These are phyloP conservation scores for Lactarius quietus DNA, from an alignment of 768 basidiomycete genomes.

Conservation along the genomic window DNA sequence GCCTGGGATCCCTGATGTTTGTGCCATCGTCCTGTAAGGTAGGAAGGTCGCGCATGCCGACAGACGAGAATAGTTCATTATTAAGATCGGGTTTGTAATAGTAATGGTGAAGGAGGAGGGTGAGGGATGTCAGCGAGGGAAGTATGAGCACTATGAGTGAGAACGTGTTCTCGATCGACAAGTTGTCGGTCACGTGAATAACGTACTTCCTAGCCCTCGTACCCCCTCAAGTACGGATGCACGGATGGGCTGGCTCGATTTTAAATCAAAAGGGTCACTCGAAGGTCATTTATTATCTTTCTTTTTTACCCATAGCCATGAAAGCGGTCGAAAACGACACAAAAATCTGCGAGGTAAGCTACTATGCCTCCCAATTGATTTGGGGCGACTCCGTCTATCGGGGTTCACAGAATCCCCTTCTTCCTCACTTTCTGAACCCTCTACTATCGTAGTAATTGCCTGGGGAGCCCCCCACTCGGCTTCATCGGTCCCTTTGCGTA, in stretches of 20 bases:
- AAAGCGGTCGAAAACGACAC: not conserved
- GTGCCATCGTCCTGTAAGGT: constrained; percentile 31
- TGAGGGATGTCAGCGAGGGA: constrained; percentile 32
- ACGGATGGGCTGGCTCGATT: no score
- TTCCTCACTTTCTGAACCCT: not conserved
- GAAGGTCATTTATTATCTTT: not conserved
- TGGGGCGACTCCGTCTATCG: not conserved
- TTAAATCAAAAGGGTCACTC: not conserved
- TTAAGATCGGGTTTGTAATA: constrained; percentile 11
- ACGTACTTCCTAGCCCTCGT: no score
- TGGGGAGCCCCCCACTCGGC: not conserved
- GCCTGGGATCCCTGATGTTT: constrained; percentile 13
- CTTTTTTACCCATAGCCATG: not conserved
- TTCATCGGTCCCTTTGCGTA: not conserved
- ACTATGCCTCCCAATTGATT: not conserved
- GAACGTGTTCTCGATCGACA: constrained; percentile 8
- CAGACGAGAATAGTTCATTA: constrained; percentile 32
- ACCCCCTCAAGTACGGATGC: no score
- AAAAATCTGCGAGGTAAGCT: not conserved
- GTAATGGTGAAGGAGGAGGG: constrained; percentile 19
- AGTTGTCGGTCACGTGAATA: no score
- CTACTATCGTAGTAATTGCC: not conserved
- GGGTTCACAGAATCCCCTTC: not conserved
- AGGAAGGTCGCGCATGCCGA: constrained; percentile 34
- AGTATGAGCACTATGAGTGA: constrained; percentile 29